Percentiles rank a stretch among this genome's conserved stretches.
Conservation (phyloP, 331 rosid species). For the Acacia concinna region DNA sequence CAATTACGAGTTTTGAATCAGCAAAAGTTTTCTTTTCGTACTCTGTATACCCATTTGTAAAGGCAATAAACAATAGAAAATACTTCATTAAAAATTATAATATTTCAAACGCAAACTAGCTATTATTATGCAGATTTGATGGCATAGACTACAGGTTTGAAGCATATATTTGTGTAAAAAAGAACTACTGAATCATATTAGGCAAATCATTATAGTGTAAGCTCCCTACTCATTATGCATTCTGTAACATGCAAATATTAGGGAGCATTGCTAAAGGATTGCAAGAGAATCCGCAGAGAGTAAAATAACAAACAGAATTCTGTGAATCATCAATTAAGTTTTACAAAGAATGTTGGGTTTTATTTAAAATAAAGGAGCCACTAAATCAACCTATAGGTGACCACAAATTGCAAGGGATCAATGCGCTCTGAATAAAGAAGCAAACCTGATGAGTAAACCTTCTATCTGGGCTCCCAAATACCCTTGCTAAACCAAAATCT, state of each 20-base stretch:
- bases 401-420: slow-evolving; percentile 2
- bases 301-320: not conserved
- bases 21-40: not conserved
- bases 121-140: slow-evolving; percentile 3
- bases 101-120: slow-evolving; percentile 5
- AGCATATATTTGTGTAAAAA: not conserved
- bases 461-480: slow-evolving; percentile 97
- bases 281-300: not conserved
- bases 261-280: not conserved
- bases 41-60: not conserved
- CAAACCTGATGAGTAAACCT: slow-evolving; percentile 91
- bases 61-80: not conserved
- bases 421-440: slow-evolving; percentile 33
- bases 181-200: not conserved
- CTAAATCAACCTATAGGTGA: not conserved
- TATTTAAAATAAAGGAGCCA: slow-evolving; percentile 20
- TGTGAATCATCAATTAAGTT: not conserved
- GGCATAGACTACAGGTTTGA: not conserved
- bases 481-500: slow-evolving; percentile 95
- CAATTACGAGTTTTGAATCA: not conserved
- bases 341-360: slow-evolving; percentile 20
- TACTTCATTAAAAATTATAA: not conserved
- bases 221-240: not conserved
- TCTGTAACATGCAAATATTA: not conserved
- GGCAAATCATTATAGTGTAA: slow-evolving; percentile 1